A percentile compares a stretch with the other conserved stretches of the same genome.
Evolutionary conservation across 2,329 filamentous ascomycete genomes (phyloP).

Genomic region (Botrytis pseudocinerea): DNA sequence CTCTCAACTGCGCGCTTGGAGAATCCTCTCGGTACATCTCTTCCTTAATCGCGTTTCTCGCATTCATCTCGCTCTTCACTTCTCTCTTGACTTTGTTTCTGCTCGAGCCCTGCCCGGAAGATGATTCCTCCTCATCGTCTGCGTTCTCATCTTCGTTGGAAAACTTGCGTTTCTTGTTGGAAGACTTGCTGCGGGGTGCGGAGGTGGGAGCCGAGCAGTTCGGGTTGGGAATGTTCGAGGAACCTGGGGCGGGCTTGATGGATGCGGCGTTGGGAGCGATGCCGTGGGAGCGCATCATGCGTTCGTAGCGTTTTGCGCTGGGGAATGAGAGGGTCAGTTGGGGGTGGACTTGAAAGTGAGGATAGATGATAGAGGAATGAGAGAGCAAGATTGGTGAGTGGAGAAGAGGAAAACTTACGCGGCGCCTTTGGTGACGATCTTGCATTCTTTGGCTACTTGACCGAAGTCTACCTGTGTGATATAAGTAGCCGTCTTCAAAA

Average conservation of each 20-base stretch:
- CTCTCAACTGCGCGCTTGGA: background rate
- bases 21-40: background rate
- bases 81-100: slow-evolving; percentile 18
- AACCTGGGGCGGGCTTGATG: slow-evolving; percentile 32
- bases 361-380: background rate
- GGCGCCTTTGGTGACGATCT: slow-evolving; percentile 64
- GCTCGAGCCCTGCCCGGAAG: slow-evolving; percentile 20
- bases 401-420: slow-evolving; percentile 56
- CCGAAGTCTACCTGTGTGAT: slow-evolving; percentile 60
- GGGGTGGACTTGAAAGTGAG: background rate
- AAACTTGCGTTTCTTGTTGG: slow-evolving; percentile 34
- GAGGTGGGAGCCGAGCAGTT: slow-evolving; percentile 20
- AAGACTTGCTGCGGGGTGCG: background rate
- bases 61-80: background rate
- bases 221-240: slow-evolving; percentile 2
- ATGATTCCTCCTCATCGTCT: slow-evolving; percentile 32
- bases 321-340: background rate
- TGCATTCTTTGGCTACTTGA: slow-evolving; percentile 63
- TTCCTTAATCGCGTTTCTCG: background rate
- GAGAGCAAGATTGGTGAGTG: background rate
- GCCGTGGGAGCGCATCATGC: slow-evolving; percentile 61
- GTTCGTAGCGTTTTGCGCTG: slow-evolving; percentile 68
- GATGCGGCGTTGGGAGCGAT: slow-evolving; percentile 43
- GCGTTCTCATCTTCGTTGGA: slow-evolving; percentile 28
- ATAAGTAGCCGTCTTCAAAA: background rate